Evolutionary conservation across 441 rosid species (phyloP).

Genomic region (Capsella rubella): DNA sequence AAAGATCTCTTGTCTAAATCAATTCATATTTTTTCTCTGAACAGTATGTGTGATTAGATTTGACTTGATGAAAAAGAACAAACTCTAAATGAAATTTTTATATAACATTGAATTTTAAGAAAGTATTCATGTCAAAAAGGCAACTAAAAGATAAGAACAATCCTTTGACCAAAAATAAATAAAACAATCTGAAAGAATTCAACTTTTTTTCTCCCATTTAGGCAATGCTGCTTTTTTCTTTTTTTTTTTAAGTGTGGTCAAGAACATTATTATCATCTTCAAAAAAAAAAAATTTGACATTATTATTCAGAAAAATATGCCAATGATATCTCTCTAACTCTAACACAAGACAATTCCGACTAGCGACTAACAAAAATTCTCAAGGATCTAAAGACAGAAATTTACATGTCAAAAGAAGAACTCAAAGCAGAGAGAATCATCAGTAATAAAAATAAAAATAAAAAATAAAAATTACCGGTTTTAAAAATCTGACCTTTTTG

Average conservation of each 20-base stretch:
- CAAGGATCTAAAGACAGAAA: background rate
- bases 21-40: no score
- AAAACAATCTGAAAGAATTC: background rate
- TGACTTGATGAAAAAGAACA: no score
- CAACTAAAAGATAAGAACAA: no score
- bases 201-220: background rate
- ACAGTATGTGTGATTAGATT: no score
- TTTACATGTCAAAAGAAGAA: background rate
- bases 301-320: background rate
- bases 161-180: background rate
- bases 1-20: no score
- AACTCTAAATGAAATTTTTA: no score
- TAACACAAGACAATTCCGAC: background rate
- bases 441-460: background rate
- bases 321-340: background rate
- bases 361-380: background rate
- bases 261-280: background rate
- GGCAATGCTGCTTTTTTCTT: background rate
- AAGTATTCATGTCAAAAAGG: no score
- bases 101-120: no score
- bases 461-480: background rate
- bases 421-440: slow-evolving; percentile 17
- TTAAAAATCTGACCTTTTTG: slow-evolving; percentile 31
- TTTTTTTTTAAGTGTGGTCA: background rate
- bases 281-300: background rate